These are phyloP conservation scores for Colletotrichum sp. DNA, from an alignment of 2,329 filamentous ascomycete species.

Conservation along the genomic window DNA sequence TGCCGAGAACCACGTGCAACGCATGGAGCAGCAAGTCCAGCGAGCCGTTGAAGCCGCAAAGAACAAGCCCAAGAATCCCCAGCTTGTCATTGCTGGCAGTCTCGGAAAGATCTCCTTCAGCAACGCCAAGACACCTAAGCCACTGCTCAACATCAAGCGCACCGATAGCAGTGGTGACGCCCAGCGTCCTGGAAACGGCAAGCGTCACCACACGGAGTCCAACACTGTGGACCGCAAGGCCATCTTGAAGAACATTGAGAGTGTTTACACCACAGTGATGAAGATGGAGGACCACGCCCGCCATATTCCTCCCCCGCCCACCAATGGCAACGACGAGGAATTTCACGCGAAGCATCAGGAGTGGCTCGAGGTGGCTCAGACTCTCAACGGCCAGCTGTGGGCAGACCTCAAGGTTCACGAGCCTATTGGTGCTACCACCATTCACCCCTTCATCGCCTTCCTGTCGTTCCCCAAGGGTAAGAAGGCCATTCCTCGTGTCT, in stretches of 20 bases:
- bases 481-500: slow-evolving; percentile 92
- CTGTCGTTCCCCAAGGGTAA: slow-evolving; percentile 95
- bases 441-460: slow-evolving; percentile 95
- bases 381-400: slow-evolving; percentile 86
- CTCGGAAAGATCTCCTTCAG: slow-evolving; percentile 98
- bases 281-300: slow-evolving; percentile 92
- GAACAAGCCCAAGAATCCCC: slow-evolving; percentile 96
- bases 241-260: slow-evolving; percentile 85
- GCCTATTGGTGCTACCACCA: slow-evolving; percentile 77
- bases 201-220: slow-evolving; percentile 34
- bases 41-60: slow-evolving; percentile 97
- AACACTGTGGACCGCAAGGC: slow-evolving; percentile 79
- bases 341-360: slow-evolving; percentile 77
- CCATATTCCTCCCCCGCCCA: slow-evolving; percentile 69
- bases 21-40: slow-evolving; percentile 99
- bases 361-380: slow-evolving; percentile 74
- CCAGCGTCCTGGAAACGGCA: slow-evolving; percentile 56
- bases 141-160: slow-evolving; percentile 93
- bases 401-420: slow-evolving; percentile 89
- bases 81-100: slow-evolving; percentile 94
- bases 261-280: slow-evolving; percentile 88
- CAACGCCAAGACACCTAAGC: slow-evolving; percentile 96
- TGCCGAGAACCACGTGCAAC: slow-evolving; percentile 95
- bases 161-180: slow-evolving; percentile 70
- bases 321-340: slow-evolving; percentile 69